Conservation (phyloP, 108 stramenopile genomes). For the Hondaea fermentalgiana region DNA sequence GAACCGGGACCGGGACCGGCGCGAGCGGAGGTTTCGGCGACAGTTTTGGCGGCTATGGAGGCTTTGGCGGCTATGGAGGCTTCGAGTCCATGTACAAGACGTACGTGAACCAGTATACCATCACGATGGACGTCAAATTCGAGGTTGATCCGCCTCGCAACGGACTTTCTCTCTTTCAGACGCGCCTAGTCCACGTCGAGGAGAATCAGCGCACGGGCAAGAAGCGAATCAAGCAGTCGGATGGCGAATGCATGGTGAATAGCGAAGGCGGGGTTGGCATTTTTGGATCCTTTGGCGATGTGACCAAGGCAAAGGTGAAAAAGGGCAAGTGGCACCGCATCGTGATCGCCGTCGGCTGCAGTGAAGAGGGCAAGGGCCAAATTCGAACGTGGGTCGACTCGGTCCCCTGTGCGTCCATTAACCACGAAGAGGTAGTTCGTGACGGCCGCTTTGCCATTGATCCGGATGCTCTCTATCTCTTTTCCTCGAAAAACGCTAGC, state of each 20-base stretch:
- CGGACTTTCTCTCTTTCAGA: conserved; percentile 24
- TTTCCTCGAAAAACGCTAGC: conserved; percentile 1
- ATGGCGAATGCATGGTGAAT: conserved; percentile 32
- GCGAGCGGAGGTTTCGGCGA: not conserved
- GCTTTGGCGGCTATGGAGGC: not conserved
- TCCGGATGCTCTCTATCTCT: conserved; percentile 16
- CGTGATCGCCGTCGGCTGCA: conserved; percentile 14
- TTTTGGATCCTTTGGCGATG: conserved; percentile 27
- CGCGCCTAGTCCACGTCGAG: conserved; percentile 21
- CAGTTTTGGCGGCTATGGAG: not conserved
- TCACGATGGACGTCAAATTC: conserved; percentile 32
- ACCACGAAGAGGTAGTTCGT: not conserved
- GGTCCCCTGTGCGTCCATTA: not conserved
- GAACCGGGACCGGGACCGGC: too few species aligned
- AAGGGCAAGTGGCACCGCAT: conserved; percentile 10
- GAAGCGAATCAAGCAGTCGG: conserved; percentile 22
- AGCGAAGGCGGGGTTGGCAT: conserved; percentile 23
- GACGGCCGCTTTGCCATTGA: conserved; percentile 28
- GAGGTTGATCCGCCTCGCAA: not conserved
- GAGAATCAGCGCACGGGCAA: conserved; percentile 26
- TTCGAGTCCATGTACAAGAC: not conserved
- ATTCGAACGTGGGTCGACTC: conserved; percentile 27
- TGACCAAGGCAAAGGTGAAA: conserved; percentile 6
- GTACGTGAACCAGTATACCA: conserved; percentile 28
- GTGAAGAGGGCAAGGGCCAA: conserved; percentile 5